phyloP scores from a whole-genome alignment of 2,329 filamentous ascomycete species.

The Pseudogymnoascus sp. region DNA sequence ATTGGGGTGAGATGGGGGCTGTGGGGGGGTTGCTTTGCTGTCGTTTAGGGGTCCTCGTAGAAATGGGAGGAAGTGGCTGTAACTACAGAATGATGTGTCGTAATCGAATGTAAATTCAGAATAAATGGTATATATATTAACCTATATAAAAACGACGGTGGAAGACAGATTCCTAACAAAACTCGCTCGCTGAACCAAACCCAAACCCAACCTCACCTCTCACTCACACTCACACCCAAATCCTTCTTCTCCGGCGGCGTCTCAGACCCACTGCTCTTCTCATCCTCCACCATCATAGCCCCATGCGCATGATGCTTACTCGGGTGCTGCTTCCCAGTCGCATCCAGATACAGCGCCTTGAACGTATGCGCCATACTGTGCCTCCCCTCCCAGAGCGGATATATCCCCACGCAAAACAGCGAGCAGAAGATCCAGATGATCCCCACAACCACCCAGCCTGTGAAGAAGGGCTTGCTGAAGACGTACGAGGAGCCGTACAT shows the following conservation, averaged over 20 bases:
- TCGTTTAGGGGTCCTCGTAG: no score
- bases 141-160: background rate
- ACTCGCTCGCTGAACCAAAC: background rate
- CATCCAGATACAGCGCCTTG: constrained; percentile 53
- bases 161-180: background rate
- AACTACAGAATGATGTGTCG: no score
- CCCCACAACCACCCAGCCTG: constrained; percentile 68
- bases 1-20: no score
- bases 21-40: no score
- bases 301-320: constrained; percentile 19
- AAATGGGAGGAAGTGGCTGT: no score
- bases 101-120: background rate
- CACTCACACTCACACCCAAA: background rate
- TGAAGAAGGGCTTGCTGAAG: constrained; percentile 75
- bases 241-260: constrained; percentile 3
- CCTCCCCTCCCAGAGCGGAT: constrained; percentile 72
- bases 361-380: constrained; percentile 54
- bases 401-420: constrained; percentile 65
- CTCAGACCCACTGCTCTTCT: constrained; percentile 3
- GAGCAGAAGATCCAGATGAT: constrained; percentile 76
- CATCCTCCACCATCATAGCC: constrained; percentile 21
- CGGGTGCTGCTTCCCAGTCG: constrained; percentile 36
- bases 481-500: constrained; percentile 79
- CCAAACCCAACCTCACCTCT: background rate
- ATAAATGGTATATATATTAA: background rate